Base-by-base conservation (phyloP, 2,329 filamentous ascomycete genomes). In the Colletotrichum caudatum region DNA sequence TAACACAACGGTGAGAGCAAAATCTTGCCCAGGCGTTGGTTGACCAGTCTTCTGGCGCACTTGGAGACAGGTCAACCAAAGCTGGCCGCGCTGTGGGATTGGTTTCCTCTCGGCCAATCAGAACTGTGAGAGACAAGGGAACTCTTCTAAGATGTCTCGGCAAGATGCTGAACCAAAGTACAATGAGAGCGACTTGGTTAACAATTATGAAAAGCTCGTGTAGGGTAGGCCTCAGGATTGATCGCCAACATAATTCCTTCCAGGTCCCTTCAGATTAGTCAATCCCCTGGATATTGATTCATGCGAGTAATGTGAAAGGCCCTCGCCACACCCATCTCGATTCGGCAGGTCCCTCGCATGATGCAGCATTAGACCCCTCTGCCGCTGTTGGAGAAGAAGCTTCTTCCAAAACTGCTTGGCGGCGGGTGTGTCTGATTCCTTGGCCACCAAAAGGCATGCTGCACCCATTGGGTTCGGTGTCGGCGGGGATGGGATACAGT, bases 381-480 rank as follows among this genome's bases (percentile, higher is more conserved):
- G 61, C 4, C 33, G 61, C 44, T 7, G n/a, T 37, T 53, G 44
- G 16, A 23, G 61, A 35, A 44, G 64, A 66, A 46, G 64, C 57
- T 62, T 66, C 64, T 59, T 44, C 29, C 8, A 20, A 5, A 54
- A 5, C 18, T 60, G 39, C 58, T 46, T 48, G 58, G 41, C 58
- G 16, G 20, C 12, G 18, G 51, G 35, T 54, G 35, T 44, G 26
- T 53, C 48, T n/a, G 26, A 18, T 44, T 18, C 46, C 41, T 33
- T 58, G 35, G 20, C 44, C 35, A 56, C 2, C 11, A 29, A 26
- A 12, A 39, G 54, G n/a, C 54, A 35, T 57, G 50, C 33, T 60
- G 50, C 26, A 26, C 37, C 46, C 53, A 59, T 35, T 37, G 51
- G 53, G 64, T 50, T 69, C 65, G 65, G 64, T 54, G 64, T 44